A percentile compares a stretch with the other conserved stretches of the same genome.
Conservation (phyloP, 345 rosid genomes). For the Eucalyptus lansdowneana region DNA sequence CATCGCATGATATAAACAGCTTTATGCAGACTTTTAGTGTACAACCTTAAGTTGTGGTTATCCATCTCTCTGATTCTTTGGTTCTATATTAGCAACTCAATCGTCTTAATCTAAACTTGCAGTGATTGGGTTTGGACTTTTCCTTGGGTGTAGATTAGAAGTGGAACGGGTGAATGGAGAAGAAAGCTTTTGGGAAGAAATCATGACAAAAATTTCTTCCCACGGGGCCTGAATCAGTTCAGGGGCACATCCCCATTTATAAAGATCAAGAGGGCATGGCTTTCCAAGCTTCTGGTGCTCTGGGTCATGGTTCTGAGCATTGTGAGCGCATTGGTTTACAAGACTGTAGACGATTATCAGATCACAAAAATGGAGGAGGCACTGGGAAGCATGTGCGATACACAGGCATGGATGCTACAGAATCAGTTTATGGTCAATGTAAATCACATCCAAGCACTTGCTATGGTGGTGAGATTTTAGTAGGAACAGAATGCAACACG, state of each 20-base stretch:
- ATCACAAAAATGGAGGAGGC: not conserved
- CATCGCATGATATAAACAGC: constrained; percentile 9
- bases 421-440: not conserved
- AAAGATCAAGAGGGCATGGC: not conserved
- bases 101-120: not conserved
- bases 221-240: not conserved
- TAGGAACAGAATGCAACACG: not conserved
- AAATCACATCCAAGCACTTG: not conserved
- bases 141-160: not conserved
- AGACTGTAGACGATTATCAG: not conserved
- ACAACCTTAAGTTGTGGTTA: not conserved
- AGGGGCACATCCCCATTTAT: not conserved
- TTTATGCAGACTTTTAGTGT: constrained; percentile 15
- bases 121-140: not conserved
- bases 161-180: not conserved
- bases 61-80: not conserved
- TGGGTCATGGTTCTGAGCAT: not conserved
- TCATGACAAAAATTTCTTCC: not conserved
- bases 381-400: not conserved
- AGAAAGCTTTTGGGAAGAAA: not conserved
- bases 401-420: not conserved
- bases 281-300: not conserved
- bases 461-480: not conserved
- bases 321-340: not conserved
- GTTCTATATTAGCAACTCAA: not conserved